A percentile compares a stretch with the other conserved stretches of the same genome.
Evolutionary conservation across 176 grass and related monocot species (phyloP).

Genomic region (Rhynchospora tenuis): DNA sequence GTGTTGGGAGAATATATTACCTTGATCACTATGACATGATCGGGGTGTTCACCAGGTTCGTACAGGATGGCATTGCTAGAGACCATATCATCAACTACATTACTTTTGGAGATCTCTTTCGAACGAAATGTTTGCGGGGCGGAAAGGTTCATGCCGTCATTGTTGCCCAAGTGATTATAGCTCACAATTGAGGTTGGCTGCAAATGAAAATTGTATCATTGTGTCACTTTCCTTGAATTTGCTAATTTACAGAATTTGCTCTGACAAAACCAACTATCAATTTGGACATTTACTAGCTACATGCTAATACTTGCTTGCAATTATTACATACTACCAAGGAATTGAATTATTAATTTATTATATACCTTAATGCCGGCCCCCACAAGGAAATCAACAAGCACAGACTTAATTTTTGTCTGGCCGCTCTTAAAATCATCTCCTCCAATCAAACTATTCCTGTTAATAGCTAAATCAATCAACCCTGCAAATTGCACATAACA

Average conservation of each 20-base stretch:
- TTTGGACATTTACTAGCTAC: not conserved
- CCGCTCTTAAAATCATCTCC: conserved; percentile 99
- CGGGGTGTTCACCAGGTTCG: conserved; percentile 86
- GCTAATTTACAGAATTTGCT: not conserved
- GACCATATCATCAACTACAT: conserved; percentile 98
- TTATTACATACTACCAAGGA: not conserved
- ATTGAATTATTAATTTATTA: not conserved
- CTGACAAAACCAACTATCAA: not conserved
- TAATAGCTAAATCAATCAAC: conserved; percentile 88
- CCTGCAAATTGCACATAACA: conserved; percentile 45
- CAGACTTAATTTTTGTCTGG: conserved; percentile 98
- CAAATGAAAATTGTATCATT: conserved; percentile 1
- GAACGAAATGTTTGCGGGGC: conserved; percentile 95
- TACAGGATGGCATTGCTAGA: conserved; percentile 91
- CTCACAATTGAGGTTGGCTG: conserved; percentile 97
- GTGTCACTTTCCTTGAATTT: not conserved
- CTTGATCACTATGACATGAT: conserved; percentile 97
- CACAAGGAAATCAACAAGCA: conserved; percentile 93
- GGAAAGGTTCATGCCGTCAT: conserved; percentile 91
- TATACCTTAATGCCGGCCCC: conserved; percentile 95
- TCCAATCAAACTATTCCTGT: conserved; percentile 76
- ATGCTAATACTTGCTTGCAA: not conserved
- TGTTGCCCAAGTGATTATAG: conserved; percentile 97
- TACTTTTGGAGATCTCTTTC: conserved; percentile 99
- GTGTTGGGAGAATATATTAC: conserved; percentile 24